Percentiles rank a stretch among this genome's conserved stretches.
Conservation (phyloP, 176 grass and related monocot species). For the Bothriochloa decipiens region DNA sequence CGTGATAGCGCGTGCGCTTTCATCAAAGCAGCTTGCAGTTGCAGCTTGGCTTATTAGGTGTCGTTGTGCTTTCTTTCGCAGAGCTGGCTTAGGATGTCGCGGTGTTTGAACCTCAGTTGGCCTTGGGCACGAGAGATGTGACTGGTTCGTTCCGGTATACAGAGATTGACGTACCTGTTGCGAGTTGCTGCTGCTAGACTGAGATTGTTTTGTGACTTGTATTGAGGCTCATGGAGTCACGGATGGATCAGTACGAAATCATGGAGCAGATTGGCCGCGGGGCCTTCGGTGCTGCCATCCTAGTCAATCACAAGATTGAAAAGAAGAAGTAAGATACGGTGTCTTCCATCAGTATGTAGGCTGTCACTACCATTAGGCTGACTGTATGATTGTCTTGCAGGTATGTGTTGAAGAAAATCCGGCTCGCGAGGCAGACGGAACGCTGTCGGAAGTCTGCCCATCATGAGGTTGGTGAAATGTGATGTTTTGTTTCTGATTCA, state of each 20-base stretch:
- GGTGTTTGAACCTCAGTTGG: slow-evolving; percentile 35
- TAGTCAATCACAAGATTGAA: slow-evolving; percentile 96
- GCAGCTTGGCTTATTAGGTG: slow-evolving; percentile 41
- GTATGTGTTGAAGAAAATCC: slow-evolving; percentile 96
- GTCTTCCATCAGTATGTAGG: not conserved
- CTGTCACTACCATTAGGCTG: slow-evolving; percentile 9
- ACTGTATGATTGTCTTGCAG: slow-evolving; percentile 41
- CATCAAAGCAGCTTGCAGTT: slow-evolving; percentile 29
- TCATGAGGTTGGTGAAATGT: slow-evolving; percentile 72
- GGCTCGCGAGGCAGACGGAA: slow-evolving; percentile 92
- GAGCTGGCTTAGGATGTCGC: slow-evolving; percentile 19
- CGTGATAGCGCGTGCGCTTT: slow-evolving; percentile 44
- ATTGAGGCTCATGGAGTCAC: slow-evolving; percentile 70
- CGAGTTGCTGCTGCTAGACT: slow-evolving; percentile 12
- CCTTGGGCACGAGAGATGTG: not conserved
- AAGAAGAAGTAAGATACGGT: slow-evolving; percentile 71
- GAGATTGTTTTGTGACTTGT: slow-evolving; percentile 7
- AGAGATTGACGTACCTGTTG: slow-evolving; percentile 6
- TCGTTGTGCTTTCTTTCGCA: slow-evolving; percentile 38
- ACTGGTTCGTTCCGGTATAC: slow-evolving; percentile 12
- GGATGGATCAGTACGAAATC: slow-evolving; percentile 98
- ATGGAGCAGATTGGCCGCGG: slow-evolving; percentile 98
- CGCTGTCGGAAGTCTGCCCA: slow-evolving; percentile 86
- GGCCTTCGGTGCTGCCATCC: slow-evolving; percentile 92
- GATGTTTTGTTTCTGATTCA: not conserved